These are phyloP conservation scores for Phytophthora brassicae DNA, from an alignment of 352 stramenopile genomes.

Conservation along the genomic window DNA sequence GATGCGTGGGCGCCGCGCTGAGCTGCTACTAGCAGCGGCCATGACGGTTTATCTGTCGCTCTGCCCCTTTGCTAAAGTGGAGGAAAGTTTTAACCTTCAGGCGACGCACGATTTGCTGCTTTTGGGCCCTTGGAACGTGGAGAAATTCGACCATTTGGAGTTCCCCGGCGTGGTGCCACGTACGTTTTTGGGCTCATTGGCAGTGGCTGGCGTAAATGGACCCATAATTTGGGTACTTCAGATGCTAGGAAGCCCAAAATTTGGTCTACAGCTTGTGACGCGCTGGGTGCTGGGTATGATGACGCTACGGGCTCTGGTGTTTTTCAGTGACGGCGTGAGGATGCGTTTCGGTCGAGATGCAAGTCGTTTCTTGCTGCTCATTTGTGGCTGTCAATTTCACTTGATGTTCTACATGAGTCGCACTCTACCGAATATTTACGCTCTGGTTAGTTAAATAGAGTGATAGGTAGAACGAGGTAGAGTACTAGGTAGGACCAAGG, in stretches of 20 bases:
- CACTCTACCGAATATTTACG: slow-evolving; percentile 98
- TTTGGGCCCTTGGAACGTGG: slow-evolving; percentile 48
- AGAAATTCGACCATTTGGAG: slow-evolving; percentile 94
- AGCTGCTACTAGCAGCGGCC: slow-evolving; percentile 41
- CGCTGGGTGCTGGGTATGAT: slow-evolving; percentile 64
- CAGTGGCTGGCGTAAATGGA: slow-evolving; percentile 46
- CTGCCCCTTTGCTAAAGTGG: slow-evolving; percentile 90
- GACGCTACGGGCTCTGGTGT: slow-evolving; percentile 52
- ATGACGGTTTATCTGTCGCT: slow-evolving; percentile 51
- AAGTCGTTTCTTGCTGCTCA: slow-evolving; percentile 79
- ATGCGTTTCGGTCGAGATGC: slow-evolving; percentile 60
- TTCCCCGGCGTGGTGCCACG: slow-evolving; percentile 98
- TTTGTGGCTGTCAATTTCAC: slow-evolving; percentile 96
- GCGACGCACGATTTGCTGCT: slow-evolving; percentile 96
- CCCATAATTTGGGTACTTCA: slow-evolving; percentile 44
- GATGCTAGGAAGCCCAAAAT: slow-evolving; percentile 35
- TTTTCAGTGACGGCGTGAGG: slow-evolving; percentile 64
- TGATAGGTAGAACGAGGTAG: slow-evolving; percentile 4
- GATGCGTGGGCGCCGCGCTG: slow-evolving; percentile 32
- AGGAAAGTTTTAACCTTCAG: slow-evolving; percentile 99
- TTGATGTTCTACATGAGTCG: slow-evolving; percentile 97
- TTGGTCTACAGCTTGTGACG: slow-evolving; percentile 61
- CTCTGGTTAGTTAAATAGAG: slow-evolving; percentile 71
- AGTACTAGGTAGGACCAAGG: neutral
- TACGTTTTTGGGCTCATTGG: slow-evolving; percentile 94